Conservation (phyloP, 352 stramenopile genomes). For the Halophytophthora batemanensis region DNA sequence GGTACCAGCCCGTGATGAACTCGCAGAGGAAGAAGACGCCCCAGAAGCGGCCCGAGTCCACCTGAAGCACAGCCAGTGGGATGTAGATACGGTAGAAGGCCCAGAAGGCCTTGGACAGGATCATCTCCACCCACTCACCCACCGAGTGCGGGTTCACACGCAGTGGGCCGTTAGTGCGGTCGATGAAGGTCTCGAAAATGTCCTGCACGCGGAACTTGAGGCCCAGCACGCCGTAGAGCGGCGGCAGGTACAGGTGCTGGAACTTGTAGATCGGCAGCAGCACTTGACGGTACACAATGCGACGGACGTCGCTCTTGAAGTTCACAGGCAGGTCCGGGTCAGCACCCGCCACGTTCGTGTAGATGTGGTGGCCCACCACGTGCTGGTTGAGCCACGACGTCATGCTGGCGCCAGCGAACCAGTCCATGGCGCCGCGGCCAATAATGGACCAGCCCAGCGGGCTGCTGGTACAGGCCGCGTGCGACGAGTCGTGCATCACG, state of each 20-base stretch:
- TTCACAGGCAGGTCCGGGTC: constrained; percentile 93
- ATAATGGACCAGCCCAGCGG: constrained; percentile 71
- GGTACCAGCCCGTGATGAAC: constrained; percentile 90
- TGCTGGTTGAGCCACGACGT: constrained; percentile 95
- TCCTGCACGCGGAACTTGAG: constrained; percentile 94
- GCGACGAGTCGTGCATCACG: constrained; percentile 92
- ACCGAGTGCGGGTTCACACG: constrained; percentile 87
- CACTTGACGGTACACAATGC: constrained; percentile 86
- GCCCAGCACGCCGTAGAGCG: constrained; percentile 92
- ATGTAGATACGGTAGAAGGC: constrained; percentile 88
- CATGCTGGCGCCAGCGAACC: constrained; percentile 90
- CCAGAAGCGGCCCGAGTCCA: constrained; percentile 59
- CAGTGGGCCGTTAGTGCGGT: constrained; percentile 87
- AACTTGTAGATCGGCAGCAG: constrained; percentile 88
- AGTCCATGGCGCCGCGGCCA: constrained; percentile 86
- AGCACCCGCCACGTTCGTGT: constrained; percentile 92
- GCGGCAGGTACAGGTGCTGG: constrained; percentile 92
- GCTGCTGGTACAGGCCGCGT: constrained; percentile 86
- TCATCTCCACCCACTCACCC: constrained; percentile 79
- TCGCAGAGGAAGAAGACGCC: constrained; percentile 85
- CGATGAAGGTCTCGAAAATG: constrained; percentile 85
- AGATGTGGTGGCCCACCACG: constrained; percentile 94
- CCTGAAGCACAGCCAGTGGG: constrained; percentile 73
- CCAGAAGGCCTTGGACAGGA: constrained; percentile 88
- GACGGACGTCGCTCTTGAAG: constrained; percentile 82